Percentiles rank a stretch among this genome's conserved stretches.
These are phyloP conservation scores for Xylaria intraflava DNA, from an alignment of 495 filamentous ascomycete genomes.

Conservation along the genomic window DNA sequence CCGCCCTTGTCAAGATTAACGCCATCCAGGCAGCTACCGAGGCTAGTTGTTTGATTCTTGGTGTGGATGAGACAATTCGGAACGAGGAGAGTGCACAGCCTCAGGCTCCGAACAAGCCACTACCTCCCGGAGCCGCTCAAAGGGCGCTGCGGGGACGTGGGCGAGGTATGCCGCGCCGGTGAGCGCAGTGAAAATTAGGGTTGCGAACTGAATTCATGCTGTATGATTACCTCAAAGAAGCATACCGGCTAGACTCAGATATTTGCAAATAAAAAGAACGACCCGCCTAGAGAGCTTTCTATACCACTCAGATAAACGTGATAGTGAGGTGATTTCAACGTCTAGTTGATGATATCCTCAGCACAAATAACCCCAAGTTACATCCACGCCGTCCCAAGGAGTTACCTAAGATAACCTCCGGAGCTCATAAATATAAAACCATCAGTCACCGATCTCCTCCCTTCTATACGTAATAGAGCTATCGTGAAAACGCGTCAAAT, in stretches of 20 bases:
- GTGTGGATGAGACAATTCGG: conserved; percentile 95
- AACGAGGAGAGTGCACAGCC: conserved; percentile 86
- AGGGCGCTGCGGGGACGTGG: conserved; percentile 78
- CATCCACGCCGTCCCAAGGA: too few relatives aligned
- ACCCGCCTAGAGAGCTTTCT: neutral
- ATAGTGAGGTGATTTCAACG: neutral
- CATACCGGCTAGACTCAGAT: conserved; percentile 9
- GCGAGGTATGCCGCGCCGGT: conserved; percentile 85
- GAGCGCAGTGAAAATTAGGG: conserved; percentile 14
- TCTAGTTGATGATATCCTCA: too few relatives aligned
- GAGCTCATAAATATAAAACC: too few relatives aligned
- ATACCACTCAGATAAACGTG: neutral
- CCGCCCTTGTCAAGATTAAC: conserved; percentile 91
- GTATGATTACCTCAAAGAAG: conserved; percentile 20
- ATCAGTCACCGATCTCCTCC: too few relatives aligned
- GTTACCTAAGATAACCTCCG: too few relatives aligned
- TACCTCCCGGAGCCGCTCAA: conserved; percentile 91
- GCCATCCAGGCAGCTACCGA: conserved; percentile 94
- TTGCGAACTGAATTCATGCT: neutral
- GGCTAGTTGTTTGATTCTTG: conserved; percentile 88
- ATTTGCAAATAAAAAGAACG: conserved; percentile 8
- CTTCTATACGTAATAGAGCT: too few relatives aligned
- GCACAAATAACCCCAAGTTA: too few relatives aligned
- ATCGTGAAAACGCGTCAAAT: too few relatives aligned
- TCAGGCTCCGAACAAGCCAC: conserved; percentile 65